A percentile compares a stretch with the other conserved stretches of the same genome.
These are phyloP conservation scores for Ophiostoma sp. DNA, from an alignment of 2,329 filamentous ascomycete genomes.

Conservation along the genomic window DNA sequence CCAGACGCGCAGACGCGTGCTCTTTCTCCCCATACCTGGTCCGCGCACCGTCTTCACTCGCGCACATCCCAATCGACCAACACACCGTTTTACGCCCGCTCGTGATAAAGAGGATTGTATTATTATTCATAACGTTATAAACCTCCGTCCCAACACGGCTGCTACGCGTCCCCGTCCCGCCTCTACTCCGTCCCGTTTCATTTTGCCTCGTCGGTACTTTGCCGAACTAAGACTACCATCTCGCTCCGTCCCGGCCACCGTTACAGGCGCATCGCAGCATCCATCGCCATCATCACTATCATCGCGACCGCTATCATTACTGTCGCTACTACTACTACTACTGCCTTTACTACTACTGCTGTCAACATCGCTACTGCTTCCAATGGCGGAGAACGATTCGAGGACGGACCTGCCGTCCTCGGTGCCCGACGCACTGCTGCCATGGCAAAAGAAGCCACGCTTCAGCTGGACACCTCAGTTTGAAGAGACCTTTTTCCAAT, in stretches of 20 bases:
- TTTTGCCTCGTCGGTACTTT: conserved; percentile 12
- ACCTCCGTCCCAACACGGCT: background rate
- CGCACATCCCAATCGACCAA: background rate
- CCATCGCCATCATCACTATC: background rate
- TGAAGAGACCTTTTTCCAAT: conserved; percentile 57
- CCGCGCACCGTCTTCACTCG: conserved; percentile 7
- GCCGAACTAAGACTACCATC: background rate
- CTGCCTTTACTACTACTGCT: background rate
- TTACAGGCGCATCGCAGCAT: background rate
- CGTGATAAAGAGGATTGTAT: background rate
- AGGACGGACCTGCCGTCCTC: conserved; percentile 23
- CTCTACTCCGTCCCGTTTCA: background rate
- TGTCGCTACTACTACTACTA: background rate
- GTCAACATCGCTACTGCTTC: background rate
- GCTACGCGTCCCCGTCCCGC: conserved; percentile 4
- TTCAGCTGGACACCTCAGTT: conserved; percentile 57
- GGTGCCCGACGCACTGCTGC: conserved; percentile 19
- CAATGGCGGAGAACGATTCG: conserved; percentile 35
- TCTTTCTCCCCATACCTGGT: background rate
- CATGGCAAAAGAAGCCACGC: conserved; percentile 39
- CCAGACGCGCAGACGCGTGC: conserved; percentile 9
- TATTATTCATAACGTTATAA: conserved; percentile 4
- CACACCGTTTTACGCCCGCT: background rate
- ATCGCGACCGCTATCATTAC: too few species aligned
- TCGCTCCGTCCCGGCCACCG: background rate